These are phyloP conservation scores for Pouteria glomerata DNA, from an alignment of 148 eudicot species.

Conservation along the genomic window DNA sequence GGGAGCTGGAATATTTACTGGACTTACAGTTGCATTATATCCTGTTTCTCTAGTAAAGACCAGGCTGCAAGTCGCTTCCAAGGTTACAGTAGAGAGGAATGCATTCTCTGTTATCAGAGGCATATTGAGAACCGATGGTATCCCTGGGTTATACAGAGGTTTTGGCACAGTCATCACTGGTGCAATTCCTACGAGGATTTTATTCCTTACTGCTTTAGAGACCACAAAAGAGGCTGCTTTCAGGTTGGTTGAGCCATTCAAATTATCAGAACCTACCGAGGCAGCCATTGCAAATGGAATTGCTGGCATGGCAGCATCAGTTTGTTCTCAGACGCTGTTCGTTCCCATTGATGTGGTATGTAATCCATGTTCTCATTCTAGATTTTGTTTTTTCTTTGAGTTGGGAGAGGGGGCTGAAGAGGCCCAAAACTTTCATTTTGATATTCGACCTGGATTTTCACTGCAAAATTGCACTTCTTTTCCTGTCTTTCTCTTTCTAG, in stretches of 20 bases:
- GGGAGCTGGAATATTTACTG: constrained; percentile 95
- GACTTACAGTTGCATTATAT: constrained; percentile 81
- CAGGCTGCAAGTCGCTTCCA: constrained; percentile 86
- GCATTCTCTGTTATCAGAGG: constrained; percentile 68
- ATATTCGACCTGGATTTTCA: too few relatives aligned
- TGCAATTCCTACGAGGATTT: constrained; percentile 81
- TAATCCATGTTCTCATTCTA: neutral
- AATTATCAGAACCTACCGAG: constrained; percentile 75
- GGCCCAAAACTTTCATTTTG: too few relatives aligned
- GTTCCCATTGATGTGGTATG: constrained; percentile 99
- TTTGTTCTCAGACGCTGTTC: constrained; percentile 80
- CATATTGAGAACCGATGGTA: constrained; percentile 79
- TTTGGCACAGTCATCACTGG: constrained; percentile 97
- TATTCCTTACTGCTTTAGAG: constrained; percentile 91
- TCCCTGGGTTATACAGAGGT: constrained; percentile 94
- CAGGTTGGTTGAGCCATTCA: constrained; percentile 69
- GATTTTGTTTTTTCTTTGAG: neutral
- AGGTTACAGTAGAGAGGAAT: constrained; percentile 58
- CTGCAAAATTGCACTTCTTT: too few relatives aligned
- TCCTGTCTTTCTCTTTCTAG: too few relatives aligned
- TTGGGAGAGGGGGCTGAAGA: too few relatives aligned
- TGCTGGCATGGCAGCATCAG: constrained; percentile 91
- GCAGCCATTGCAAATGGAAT: constrained; percentile 96
- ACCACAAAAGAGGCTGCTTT: constrained; percentile 88
- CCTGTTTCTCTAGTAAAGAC: constrained; percentile 94